A percentile compares a stretch with the other conserved stretches of the same genome.
Conservation (phyloP, 2,329 filamentous ascomycete species). For the Trichoderma asperellum region DNA sequence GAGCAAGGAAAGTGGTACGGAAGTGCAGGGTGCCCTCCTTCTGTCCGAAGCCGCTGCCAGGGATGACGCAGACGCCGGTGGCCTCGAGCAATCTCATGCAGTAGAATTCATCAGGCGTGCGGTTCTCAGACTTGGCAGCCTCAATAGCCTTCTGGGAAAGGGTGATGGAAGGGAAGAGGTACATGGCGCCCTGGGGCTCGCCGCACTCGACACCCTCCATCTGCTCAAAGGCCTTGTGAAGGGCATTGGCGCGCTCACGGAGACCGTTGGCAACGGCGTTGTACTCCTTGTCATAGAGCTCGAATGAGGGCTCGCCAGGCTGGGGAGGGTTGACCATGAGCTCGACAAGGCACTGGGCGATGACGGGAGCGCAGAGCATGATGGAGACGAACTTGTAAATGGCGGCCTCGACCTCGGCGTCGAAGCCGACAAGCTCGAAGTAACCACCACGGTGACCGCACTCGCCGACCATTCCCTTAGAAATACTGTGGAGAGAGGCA, state of each 20-base stretch:
- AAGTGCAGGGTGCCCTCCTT: constrained; percentile 90
- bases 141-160: constrained; percentile 76
- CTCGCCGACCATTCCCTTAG: constrained; percentile 98
- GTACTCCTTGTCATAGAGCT: constrained; percentile 85
- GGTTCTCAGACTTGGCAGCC: constrained; percentile 74
- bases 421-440: constrained; percentile 93
- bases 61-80: constrained; percentile 92
- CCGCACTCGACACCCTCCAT: constrained; percentile 97
- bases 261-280: constrained; percentile 79
- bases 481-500: constrained; percentile 88
- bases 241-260: constrained; percentile 75
- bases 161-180: constrained; percentile 94
- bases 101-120: constrained; percentile 89
- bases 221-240: constrained; percentile 86
- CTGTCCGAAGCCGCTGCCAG: constrained; percentile 92
- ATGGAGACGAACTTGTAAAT: constrained; percentile 99
- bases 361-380: constrained; percentile 91
- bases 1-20: constrained; percentile 93
- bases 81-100: constrained; percentile 87
- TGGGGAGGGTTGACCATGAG: constrained; percentile 96
- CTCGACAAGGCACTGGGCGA: constrained; percentile 95
- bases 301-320: constrained; percentile 79
- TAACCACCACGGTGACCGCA: constrained; percentile 97
- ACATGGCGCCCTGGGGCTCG: constrained; percentile 93
- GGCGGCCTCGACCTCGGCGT: constrained; percentile 81